Percentiles rank a stretch among this genome's conserved stretches.
These are phyloP conservation scores for Akebia trifoliata DNA, from an alignment of 164 flowering plant species.

Conservation along the genomic window DNA sequence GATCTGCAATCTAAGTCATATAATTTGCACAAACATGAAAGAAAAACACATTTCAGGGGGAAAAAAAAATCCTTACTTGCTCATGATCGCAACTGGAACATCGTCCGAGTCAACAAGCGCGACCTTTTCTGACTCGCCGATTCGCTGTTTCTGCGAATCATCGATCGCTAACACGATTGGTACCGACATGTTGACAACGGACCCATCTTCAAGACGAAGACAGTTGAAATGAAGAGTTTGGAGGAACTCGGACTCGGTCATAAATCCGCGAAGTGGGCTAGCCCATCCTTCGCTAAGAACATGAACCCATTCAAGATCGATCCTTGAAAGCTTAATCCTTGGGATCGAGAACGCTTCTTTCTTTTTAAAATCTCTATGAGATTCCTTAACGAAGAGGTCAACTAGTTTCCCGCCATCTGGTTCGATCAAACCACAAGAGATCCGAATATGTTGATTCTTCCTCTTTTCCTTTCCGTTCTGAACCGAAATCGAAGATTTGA, in stretches of 20 bases:
- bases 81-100: slow-evolving; percentile 62
- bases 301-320: slow-evolving; percentile 92
- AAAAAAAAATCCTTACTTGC: slow-evolving; percentile 43
- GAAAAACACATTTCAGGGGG: not conserved
- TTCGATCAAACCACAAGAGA: slow-evolving; percentile 58
- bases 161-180: slow-evolving; percentile 91
- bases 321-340: slow-evolving; percentile 48
- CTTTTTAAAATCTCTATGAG: slow-evolving; percentile 35
- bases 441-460: slow-evolving; percentile 15
- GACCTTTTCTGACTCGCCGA: slow-evolving; percentile 55
- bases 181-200: slow-evolving; percentile 91
- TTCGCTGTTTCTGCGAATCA: slow-evolving; percentile 54
- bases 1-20: no score
- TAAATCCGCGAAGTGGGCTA: slow-evolving; percentile 57
- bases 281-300: slow-evolving; percentile 55
- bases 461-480: slow-evolving; percentile 1
- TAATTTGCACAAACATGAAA: not conserved
- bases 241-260: slow-evolving; percentile 98
- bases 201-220: slow-evolving; percentile 71
- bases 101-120: slow-evolving; percentile 60
- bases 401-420: slow-evolving; percentile 92
- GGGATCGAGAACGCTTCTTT: slow-evolving; percentile 53
- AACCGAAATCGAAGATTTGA: slow-evolving; percentile 12
- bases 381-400: slow-evolving; percentile 54
- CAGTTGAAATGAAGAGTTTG: slow-evolving; percentile 98